phyloP scores from a whole-genome alignment of 2,329 filamentous ascomycete species.

The Ophiostoma himal-ulmi region DNA sequence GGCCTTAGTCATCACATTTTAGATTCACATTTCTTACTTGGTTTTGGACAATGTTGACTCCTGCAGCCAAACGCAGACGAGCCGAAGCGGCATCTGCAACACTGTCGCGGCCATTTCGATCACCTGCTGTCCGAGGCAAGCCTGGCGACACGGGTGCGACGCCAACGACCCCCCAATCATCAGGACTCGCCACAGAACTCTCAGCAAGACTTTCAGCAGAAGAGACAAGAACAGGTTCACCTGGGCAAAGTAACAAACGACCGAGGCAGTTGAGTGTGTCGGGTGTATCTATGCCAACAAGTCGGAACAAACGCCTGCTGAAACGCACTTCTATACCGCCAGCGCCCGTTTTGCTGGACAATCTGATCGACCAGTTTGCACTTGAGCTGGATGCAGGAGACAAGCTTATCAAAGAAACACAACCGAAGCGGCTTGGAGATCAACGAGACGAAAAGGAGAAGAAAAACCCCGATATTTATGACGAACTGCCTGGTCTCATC shows the following conservation, averaged over 20 bases:
- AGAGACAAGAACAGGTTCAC: background rate
- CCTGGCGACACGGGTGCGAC: background rate
- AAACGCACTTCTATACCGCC: background rate
- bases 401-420: background rate
- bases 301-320: background rate
- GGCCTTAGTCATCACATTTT: background rate
- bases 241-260: background rate
- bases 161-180: background rate
- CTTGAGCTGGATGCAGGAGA: slow-evolving; percentile 22
- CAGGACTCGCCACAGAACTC: background rate
- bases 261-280: background rate
- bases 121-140: slow-evolving; percentile 40
- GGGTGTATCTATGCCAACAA: background rate
- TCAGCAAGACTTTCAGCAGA: background rate
- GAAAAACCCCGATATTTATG: slow-evolving; percentile 34
- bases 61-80: slow-evolving; percentile 47
- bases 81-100: slow-evolving; percentile 52
- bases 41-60: slow-evolving; percentile 28
- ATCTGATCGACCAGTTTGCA: slow-evolving; percentile 20
- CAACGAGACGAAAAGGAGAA: background rate
- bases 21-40: background rate
- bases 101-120: slow-evolving; percentile 66
- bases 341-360: slow-evolving; percentile 2
- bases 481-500: slow-evolving; percentile 51
- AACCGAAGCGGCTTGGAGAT: background rate